Evolutionary conservation across 176 grass and related monocot species (phyloP).

Genomic region (barley (Hordeum vulgare)): MorexV3_pseudomolecules_assembly NC_058522.1:543824533-543825032

Average conservation of each 20-base stretch:
- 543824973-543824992: not conserved
- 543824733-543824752: not conserved
- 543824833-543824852: not conserved
- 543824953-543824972: not conserved
- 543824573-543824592: not conserved
- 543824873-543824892: not conserved
- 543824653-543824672: not conserved
- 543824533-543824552: too few species aligned
- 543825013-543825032: too few species aligned
- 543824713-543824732: not conserved
- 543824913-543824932: not conserved
- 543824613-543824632: not conserved
- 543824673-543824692: not conserved
- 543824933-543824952: not conserved
- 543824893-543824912: not conserved
- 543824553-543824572: too few species aligned
- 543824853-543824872: not conserved
- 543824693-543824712: not conserved
- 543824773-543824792: not conserved
- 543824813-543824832: not conserved
- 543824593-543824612: not conserved
- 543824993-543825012: not conserved
- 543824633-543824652: too few species aligned
- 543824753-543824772: not conserved
- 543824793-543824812: not conserved